Evolutionary conservation across 345 rosid species (phyloP).

Genomic region (Brassica carinata): DNA sequence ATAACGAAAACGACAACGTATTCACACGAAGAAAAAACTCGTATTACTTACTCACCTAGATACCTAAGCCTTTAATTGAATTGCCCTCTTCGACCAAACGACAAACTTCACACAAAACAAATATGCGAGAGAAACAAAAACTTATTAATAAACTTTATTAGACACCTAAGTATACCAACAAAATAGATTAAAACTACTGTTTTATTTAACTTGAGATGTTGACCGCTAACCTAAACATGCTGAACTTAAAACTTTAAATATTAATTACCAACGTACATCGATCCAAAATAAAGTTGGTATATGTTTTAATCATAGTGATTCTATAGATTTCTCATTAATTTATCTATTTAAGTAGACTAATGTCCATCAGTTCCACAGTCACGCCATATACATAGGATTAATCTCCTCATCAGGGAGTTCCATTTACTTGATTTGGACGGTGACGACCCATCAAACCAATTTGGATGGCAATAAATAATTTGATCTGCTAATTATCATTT

Average conservation of each 20-base stretch:
- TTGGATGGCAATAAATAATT: conserved; percentile 17
- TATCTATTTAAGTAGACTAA: not conserved
- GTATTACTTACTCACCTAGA: conserved; percentile 5
- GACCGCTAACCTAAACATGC: conserved; percentile 31
- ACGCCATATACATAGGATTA: conserved; percentile 2
- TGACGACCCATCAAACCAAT: conserved; percentile 29
- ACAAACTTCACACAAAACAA: conserved; percentile 33
- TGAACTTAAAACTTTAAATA: conserved; percentile 11
- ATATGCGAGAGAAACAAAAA: conserved; percentile 7
- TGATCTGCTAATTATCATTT: conserved; percentile 5
- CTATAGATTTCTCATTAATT: not conserved
- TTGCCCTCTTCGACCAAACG: conserved; percentile 31
- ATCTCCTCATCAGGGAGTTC: conserved; percentile 7
- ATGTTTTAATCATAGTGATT: conserved; percentile 12
- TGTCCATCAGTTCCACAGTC: conserved; percentile 4
- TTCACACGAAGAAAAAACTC: not conserved
- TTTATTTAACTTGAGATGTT: conserved; percentile 12
- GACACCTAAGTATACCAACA: not conserved
- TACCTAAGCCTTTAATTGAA: conserved; percentile 6
- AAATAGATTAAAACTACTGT: conserved; percentile 4
- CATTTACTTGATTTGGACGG: conserved; percentile 25
- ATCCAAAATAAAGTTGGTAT: conserved; percentile 29
- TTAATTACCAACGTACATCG: conserved; percentile 14
- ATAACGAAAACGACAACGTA: conserved; percentile 21
- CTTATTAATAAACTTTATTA: not conserved